phyloP scores from a whole-genome alignment of 2,329 filamentous ascomycete genomes.

The Penicillium frequentans region DNA sequence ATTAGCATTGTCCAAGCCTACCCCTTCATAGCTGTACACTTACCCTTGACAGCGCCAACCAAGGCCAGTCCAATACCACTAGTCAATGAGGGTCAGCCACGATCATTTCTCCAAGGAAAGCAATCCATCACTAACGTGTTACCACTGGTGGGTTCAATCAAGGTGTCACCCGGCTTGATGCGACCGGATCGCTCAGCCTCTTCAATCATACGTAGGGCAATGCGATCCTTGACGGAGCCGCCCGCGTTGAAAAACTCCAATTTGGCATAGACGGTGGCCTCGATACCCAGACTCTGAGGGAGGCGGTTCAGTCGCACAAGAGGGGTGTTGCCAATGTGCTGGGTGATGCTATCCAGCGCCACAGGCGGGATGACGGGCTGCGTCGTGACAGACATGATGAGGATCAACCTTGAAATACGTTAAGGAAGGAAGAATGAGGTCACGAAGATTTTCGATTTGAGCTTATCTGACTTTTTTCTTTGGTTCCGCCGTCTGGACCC shows the following conservation, averaged over 20 bases:
- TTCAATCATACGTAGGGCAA: constrained; percentile 96
- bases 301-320: constrained; percentile 91
- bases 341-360: constrained; percentile 67
- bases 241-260: constrained; percentile 92
- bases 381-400: constrained; percentile 50
- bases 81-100: neutral
- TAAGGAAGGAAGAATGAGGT: neutral
- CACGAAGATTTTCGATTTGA: neutral
- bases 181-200: constrained; percentile 86
- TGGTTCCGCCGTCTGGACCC: neutral
- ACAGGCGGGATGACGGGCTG: constrained; percentile 54
- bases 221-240: constrained; percentile 91
- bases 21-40: neutral
- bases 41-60: constrained; percentile 79
- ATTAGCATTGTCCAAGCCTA: neutral
- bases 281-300: constrained; percentile 84
- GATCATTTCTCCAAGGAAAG: neutral
- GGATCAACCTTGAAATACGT: neutral
- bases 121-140: constrained; percentile 65
- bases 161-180: constrained; percentile 93
- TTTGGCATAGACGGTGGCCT: constrained; percentile 87
- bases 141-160: constrained; percentile 97
- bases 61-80: constrained; percentile 86
- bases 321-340: constrained; percentile 95
- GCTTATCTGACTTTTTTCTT: neutral